Base-by-base conservation (phyloP, 306 rosid species). In the Quercus alba region DNA sequence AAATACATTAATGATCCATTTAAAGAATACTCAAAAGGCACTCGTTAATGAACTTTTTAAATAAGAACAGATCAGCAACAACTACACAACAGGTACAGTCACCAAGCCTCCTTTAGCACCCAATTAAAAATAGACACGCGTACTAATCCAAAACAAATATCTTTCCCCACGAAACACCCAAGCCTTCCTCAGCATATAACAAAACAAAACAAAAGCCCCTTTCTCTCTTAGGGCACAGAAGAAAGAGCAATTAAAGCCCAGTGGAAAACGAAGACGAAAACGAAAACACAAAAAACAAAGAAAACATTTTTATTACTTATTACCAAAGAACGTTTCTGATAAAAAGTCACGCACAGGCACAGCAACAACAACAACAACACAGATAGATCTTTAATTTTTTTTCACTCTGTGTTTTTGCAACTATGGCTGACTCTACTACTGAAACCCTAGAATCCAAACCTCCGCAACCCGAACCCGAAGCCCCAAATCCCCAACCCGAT, bases 381-480 rank as follows among this genome's bases (percentile, higher is more conserved):
- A 8, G 46, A 41, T 2, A 41, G 12, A 41, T 41, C 46, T 41
- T 35, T 41, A 38, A 7, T 38, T 38, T 38, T 41, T 38, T 8
- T 41, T 41, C 46, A 41, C 11, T 41, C 3, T 41, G 3, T 41
- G 11, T 41, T 41, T 41, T 41, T 38, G 46, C 46, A 41, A 68
- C 72, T 57, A 96, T 96, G 99, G 97, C 98, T 77, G 98, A 93
- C 67, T 78, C 97, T 41, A 71, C 86, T 41, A 41, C 94, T 28
- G 85, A 86, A 25, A 85, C 88, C 68, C 76, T 76, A 73, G 82
- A 91, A 14, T 76, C 92, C 66, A 88, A 84, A 38, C 85, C 88
- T 19, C 88, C 84, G 28, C 25, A 35, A 13, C 17, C 87, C 69
- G 88, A 81, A 28, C 78, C 88, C 9, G 77, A 74, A 33, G 76